phyloP scores from a whole-genome alignment of 305 asterid species.

The Rubia occidens region DNA sequence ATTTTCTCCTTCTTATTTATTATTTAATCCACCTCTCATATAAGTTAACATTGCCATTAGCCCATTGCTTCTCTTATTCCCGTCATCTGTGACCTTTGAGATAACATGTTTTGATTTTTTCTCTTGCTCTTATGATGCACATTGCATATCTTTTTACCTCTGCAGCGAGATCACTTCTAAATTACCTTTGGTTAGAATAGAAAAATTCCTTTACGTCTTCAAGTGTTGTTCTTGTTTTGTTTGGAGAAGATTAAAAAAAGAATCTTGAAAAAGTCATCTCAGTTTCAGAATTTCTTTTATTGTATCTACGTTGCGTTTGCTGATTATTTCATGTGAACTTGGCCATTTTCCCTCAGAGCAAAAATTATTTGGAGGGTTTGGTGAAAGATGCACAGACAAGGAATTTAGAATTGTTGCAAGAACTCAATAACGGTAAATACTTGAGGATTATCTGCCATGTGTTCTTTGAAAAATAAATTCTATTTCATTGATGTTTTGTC shows the following conservation, averaged over 20 bases:
- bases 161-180: neutral
- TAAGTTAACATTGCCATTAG: neutral
- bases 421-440: conserved; percentile 32
- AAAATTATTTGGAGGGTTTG: conserved; percentile 38
- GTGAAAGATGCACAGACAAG: conserved; percentile 29
- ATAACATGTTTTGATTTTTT: neutral
- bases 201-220: neutral
- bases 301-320: conserved; percentile 1
- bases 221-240: neutral
- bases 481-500: conserved; percentile 6
- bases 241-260: neutral
- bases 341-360: conserved; percentile 37
- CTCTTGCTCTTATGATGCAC: neutral
- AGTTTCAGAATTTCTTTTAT: neutral
- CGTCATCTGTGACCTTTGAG: conserved; percentile 1
- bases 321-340: neutral
- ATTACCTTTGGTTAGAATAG: no score
- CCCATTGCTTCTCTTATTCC: neutral
- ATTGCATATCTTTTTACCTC: neutral
- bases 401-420: conserved; percentile 26
- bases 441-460: conserved; percentile 10
- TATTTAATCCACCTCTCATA: neutral
- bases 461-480: conserved; percentile 9
- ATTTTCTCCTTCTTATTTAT: neutral
- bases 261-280: neutral